Evolutionary conservation across 2,329 filamentous ascomycete genomes (phyloP).

Genomic region (Diplodia mutila): DNA sequence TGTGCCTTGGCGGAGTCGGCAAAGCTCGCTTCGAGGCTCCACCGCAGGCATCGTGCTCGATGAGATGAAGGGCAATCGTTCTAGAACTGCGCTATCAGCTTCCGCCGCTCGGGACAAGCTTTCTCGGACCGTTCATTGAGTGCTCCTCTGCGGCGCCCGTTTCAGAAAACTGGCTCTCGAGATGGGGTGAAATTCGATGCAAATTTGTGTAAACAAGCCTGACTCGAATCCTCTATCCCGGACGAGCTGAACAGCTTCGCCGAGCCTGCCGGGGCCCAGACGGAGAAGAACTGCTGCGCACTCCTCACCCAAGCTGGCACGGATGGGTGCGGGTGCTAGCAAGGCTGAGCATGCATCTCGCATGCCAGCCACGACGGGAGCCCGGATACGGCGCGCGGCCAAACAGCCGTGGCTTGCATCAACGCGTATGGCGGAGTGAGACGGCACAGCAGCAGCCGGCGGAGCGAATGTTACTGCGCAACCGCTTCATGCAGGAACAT

Average conservation of each 20-base stretch:
- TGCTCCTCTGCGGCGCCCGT: constrained; percentile 13
- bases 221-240: background rate
- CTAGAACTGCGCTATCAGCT: constrained; percentile 19
- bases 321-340: constrained; percentile 2
- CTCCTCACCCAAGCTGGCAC: background rate
- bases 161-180: constrained; percentile 21
- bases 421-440: background rate
- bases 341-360: constrained; percentile 2
- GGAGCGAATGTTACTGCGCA: background rate
- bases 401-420: background rate
- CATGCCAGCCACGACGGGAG: background rate
- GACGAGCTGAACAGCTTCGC: background rate
- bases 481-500: constrained; percentile 11
- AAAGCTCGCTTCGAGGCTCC: background rate
- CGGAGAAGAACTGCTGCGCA: background rate
- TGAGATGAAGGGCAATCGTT: constrained; percentile 13
- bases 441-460: constrained; percentile 2
- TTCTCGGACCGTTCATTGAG: constrained; percentile 10
- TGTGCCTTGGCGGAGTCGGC: background rate
- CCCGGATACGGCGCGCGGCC: constrained; percentile 6
- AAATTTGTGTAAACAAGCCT: constrained; percentile 4
- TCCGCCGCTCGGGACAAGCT: background rate
- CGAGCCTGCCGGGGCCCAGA: background rate
- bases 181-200: background rate
- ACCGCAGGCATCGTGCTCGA: constrained; percentile 1